Evolutionary conservation across 768 basidiomycete species (phyloP).

Genomic region (Multifurca ochricompacta): DNA sequence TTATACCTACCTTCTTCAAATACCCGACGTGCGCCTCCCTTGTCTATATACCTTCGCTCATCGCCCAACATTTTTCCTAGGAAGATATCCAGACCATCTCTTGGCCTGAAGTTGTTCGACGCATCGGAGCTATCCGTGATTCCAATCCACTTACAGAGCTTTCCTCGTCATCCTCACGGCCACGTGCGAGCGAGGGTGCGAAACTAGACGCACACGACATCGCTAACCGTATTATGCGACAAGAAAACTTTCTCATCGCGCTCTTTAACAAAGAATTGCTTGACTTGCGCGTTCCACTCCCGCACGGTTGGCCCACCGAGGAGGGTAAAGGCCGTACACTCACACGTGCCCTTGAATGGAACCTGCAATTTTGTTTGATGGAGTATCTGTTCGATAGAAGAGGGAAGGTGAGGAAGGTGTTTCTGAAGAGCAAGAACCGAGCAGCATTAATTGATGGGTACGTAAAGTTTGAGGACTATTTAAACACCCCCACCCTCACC

Average conservation of each 20-base stretch:
- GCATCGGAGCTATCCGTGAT: constrained; percentile 84
- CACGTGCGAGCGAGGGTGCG: constrained; percentile 62
- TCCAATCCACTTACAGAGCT: constrained; percentile 89
- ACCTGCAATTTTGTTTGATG: constrained; percentile 90
- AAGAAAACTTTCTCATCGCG: constrained; percentile 98
- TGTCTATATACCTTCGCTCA: constrained; percentile 14
- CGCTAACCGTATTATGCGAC: constrained; percentile 94
- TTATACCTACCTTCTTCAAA: constrained; percentile 86
- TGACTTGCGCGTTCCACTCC: constrained; percentile 79
- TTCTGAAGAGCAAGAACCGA: constrained; percentile 80
- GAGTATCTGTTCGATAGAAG: constrained; percentile 90
- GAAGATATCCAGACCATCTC: constrained; percentile 96
- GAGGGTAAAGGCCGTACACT: constrained; percentile 70
- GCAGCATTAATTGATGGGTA: constrained; percentile 77
- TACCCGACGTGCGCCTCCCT: constrained; percentile 74
- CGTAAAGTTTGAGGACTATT: not conserved
- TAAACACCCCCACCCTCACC: too few relatives aligned
- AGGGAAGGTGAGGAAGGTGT: constrained; percentile 85
- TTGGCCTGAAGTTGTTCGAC: constrained; percentile 90
- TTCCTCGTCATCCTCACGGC: constrained; percentile 48
- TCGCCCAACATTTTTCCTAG: constrained; percentile 35
- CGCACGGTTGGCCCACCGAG: constrained; percentile 44
- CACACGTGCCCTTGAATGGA: constrained; percentile 94
- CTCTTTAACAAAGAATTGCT: constrained; percentile 95
- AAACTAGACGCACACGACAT: constrained; percentile 97